phyloP scores from a whole-genome alignment of 306 rosid species.

The Vicia faba region DNA sequence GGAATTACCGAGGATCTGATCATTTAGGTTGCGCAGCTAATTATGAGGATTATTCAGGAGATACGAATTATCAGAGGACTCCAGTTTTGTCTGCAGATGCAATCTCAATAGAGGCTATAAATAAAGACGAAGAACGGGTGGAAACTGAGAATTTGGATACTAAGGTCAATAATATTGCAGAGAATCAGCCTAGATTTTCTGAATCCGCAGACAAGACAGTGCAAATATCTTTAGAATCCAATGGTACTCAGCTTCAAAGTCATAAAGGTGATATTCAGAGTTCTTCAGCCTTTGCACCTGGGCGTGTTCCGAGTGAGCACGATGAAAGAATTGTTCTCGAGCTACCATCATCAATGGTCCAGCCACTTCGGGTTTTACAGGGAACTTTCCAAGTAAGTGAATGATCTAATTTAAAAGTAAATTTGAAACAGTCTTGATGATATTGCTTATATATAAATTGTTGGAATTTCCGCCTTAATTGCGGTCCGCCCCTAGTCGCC shows the following conservation, averaged over 20 bases:
- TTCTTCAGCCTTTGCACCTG: conserved; percentile 69
- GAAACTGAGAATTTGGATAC: conserved; percentile 66
- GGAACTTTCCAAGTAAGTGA: conserved; percentile 95
- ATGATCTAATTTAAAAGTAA: conserved; percentile 27
- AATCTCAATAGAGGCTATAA: conserved; percentile 63
- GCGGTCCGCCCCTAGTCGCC: too few relatives aligned
- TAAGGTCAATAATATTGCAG: conserved; percentile 48
- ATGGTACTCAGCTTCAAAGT: conserved; percentile 52
- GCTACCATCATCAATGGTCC: conserved; percentile 90
- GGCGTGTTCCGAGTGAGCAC: conserved; percentile 81
- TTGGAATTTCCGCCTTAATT: too few relatives aligned
- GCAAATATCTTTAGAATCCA: conserved; percentile 50
- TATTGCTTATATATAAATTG: conserved; percentile 15
- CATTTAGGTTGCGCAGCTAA: conserved; percentile 91
- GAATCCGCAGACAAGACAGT: conserved; percentile 51
- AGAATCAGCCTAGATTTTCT: conserved; percentile 50
- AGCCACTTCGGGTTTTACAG: conserved; percentile 75
- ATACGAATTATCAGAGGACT: conserved; percentile 53
- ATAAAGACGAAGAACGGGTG: conserved; percentile 66
- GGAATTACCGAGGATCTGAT: conserved; percentile 83
- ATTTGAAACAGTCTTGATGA: conserved; percentile 23
- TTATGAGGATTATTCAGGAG: conserved; percentile 59
- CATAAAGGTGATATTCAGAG: conserved; percentile 53
- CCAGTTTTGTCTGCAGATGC: conserved; percentile 80
- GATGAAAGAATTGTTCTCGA: conserved; percentile 94